Evolutionary conservation across 306 rosid genomes (phyloP).

Genomic region (Neltuma alba): DNA sequence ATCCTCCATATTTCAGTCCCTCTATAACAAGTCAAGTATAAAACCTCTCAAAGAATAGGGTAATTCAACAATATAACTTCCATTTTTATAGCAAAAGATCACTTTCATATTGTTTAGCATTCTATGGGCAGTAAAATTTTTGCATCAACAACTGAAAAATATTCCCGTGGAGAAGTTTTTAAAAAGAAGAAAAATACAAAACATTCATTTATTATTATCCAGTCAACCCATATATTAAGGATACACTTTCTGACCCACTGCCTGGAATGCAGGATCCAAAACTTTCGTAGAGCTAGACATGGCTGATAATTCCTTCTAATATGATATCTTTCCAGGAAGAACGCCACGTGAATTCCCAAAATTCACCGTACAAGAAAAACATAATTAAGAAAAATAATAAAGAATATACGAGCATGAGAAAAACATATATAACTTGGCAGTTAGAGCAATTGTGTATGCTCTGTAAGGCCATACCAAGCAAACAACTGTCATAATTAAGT

Average conservation of each 20-base stretch:
- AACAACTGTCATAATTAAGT: not conserved
- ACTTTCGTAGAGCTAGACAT: conserved; percentile 90
- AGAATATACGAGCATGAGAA: conserved; percentile 29
- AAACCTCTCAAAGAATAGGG: conserved; percentile 39
- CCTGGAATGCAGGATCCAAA: conserved; percentile 98
- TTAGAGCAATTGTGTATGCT: conserved; percentile 22
- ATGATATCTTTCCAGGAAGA: conserved; percentile 40
- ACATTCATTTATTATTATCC: conserved; percentile 28
- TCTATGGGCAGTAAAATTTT: not conserved
- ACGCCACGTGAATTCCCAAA: conserved; percentile 37
- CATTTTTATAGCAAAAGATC: conserved; percentile 32
- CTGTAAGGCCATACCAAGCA: conserved; percentile 27
- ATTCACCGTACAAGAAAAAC: conserved; percentile 43
- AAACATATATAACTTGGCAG: conserved; percentile 25
- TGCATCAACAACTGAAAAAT: not conserved
- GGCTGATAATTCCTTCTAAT: conserved; percentile 49
- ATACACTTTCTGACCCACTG: conserved; percentile 97
- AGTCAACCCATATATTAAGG: conserved; percentile 52
- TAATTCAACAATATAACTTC: conserved; percentile 29
- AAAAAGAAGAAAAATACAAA: not conserved
- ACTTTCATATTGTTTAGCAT: conserved; percentile 17
- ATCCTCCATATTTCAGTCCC: conserved; percentile 99
- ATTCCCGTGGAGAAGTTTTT: not conserved
- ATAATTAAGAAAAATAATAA: conserved; percentile 17
- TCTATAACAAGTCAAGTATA: conserved; percentile 75